Base-by-base conservation (phyloP, 768 basidiomycete genomes). In the Mycena amicta region DNA sequence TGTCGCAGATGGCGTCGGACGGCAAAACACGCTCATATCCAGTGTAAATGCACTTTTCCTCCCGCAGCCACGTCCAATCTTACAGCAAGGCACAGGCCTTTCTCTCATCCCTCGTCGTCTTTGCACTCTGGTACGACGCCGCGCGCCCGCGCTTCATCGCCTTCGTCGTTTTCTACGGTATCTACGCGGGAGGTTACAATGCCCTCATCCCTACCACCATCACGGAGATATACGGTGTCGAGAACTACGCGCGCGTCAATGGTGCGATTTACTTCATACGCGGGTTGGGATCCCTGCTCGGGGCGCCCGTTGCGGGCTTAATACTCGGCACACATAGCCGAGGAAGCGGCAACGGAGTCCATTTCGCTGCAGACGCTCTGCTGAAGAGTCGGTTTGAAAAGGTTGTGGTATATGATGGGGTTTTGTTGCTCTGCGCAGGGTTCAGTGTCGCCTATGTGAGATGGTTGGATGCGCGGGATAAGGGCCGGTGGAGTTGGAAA, bases 121-220 rank as follows among this genome's bases (percentile, higher is more conserved):
- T 80, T 47, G 72, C 73, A 0, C 67, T 80, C n/a, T 80, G 79
- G 78, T 72, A 76, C 50, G 59, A 75, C 52, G 76, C 78, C 11
- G 60, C 68, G 8, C 71, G 74, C 25, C 52, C 63, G 0, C 74
- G 75, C 2, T 81, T 78, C 61, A 62, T 77, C 39, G 72, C 71
- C 0, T 79, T 80, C 64, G 60, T 75, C 22, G 68, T 79, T 23
- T 55, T 75, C 50, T 80, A 80, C 58, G 79, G 76, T 16, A 66
- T 79, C 50, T 74, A 72, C 46, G 75, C 79, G 2, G 78, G 78
- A 20, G 78, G 78, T 2, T 79, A 80, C 67, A 78, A 78, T 56
- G 74, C 76, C 12, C 69, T 79, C 13, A 63, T 80, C 22, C 78
- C 78, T 4, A 78, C 79, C 5, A 76, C 77, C 1, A 75, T 78